Evolutionary conservation across 2,329 filamentous ascomycete species (phyloP).

Genomic region (Colletotrichum endophyticum): DNA sequence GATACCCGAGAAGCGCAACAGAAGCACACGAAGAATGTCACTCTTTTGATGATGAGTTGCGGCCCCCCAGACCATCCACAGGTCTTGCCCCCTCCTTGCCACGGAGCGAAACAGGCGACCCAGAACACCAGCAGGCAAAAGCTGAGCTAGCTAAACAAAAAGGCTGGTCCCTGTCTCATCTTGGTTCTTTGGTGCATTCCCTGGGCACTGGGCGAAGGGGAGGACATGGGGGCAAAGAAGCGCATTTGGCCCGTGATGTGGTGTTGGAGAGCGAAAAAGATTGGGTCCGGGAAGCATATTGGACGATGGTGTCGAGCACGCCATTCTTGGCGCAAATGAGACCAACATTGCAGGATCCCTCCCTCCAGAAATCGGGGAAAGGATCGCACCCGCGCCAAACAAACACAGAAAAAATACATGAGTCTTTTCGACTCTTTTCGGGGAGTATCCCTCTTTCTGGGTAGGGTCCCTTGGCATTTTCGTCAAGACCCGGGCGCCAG

Average conservation of each 20-base stretch:
- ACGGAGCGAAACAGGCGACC: background rate
- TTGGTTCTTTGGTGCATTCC: background rate
- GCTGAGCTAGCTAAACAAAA: background rate
- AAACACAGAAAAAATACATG: background rate
- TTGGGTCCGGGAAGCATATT: constrained; percentile 13
- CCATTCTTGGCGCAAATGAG: constrained; percentile 21
- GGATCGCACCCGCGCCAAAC: constrained; percentile 2
- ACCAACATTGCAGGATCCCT: constrained; percentile 1
- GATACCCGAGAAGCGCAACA: constrained; percentile 8
- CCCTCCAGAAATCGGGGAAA: background rate
- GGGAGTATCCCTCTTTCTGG: background rate
- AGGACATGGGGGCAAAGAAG: background rate
- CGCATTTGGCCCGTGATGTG: background rate
- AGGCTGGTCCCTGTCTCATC: background rate
- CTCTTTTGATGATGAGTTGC: background rate
- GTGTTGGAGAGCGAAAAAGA: background rate
- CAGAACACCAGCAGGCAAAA: background rate
- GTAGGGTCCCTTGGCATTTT: background rate
- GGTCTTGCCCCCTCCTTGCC: background rate
- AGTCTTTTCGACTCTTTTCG: background rate
- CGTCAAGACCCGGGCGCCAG: background rate
- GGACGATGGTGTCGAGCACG: constrained; percentile 21
- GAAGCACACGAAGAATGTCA: background rate
- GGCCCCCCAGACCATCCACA: background rate
- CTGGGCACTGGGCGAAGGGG: background rate